A percentile compares a stretch with the other conserved stretches of the same genome.
Evolutionary conservation across 2,329 filamentous ascomycete species (phyloP).

Genomic region (Diaporthe batatas): DNA sequence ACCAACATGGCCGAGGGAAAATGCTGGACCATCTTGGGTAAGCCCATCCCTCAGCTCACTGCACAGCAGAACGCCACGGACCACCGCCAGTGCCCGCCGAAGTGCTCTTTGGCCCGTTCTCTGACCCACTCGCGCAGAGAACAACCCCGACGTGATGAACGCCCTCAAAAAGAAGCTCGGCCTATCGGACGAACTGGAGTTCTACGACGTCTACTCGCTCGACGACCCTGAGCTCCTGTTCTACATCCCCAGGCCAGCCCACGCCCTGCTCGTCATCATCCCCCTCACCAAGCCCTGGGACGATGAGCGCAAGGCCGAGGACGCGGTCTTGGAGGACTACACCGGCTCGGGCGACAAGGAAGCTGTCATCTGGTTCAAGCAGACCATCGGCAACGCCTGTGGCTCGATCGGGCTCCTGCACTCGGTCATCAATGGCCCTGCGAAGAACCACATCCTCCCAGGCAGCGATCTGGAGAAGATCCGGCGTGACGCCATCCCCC

Average conservation of each 20-base stretch:
- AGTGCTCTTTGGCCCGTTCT: background rate
- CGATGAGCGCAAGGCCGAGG: constrained; percentile 64
- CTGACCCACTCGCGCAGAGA: constrained; percentile 52
- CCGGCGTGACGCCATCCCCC: constrained; percentile 71
- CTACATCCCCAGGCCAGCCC: constrained; percentile 80
- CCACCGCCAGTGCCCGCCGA: constrained; percentile 2
- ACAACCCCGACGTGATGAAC: constrained; percentile 84
- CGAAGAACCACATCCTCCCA: constrained; percentile 65
- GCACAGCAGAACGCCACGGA: constrained; percentile 8
- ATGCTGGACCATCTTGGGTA: constrained; percentile 40
- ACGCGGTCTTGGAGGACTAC: constrained; percentile 66
- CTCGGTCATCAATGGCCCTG: constrained; percentile 76
- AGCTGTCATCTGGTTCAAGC: constrained; percentile 84
- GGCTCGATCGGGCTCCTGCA: constrained; percentile 85
- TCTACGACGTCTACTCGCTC: constrained; percentile 87
- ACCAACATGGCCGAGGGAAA: constrained; percentile 38
- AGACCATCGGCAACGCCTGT: constrained; percentile 87
- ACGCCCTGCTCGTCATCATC: constrained; percentile 85
- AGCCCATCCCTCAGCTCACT: constrained; percentile 18
- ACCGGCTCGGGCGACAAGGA: constrained; percentile 60
- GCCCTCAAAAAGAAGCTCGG: constrained; percentile 79
- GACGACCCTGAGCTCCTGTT: constrained; percentile 82
- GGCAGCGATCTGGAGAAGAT: constrained; percentile 70
- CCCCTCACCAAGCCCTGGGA: constrained; percentile 66
- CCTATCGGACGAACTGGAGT: constrained; percentile 75